Evolutionary conservation across 805 yeast species (phyloP), one percentile per base, ranked within the genome.

Genomic region (Starmerella roubikii): DNA sequence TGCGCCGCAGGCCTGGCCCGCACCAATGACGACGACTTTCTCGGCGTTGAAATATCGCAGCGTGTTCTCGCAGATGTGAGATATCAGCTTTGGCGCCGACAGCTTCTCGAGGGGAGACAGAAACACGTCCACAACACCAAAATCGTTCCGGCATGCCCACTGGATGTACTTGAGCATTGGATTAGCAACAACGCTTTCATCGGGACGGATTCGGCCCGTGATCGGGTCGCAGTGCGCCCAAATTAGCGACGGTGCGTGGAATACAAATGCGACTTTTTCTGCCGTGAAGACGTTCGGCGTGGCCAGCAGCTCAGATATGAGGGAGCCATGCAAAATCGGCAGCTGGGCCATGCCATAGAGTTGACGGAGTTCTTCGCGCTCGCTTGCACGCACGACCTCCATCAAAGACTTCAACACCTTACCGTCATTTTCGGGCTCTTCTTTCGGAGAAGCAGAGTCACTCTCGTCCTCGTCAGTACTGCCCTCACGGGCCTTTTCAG

Each of bases 201-300:
- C 68, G 13, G 85, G 66, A 46, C 82, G 83, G 27, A 88, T 71
- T 35, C 71, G 66, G 7, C 97, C 97, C 9, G 80, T 73, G 11
- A 47, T 41, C 0, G 94, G 82, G 55, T 84, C 85, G 29, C 77
- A 63, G 48, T 77, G 74, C 2, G 93, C 94, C 94, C 94, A 85
- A 6, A 91, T 69, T 42, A 84, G 86, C 6, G 95, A 82, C 3
- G 96, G 83, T 53, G 86, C 97, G 58, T 86, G 97, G 16, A 86
- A 73, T 6, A 82, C 56, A 8, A 88, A 62, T 9, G 85, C 61
- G 5, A 86, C 58, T 6, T 78, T 72, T n/a, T 72, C 69, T 28
- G 76, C 62, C 8, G 45, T 34, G 55, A 73, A 73, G 20, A 86
- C 69, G 39, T 73, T 69, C 10, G 83, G 76, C 12, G 86, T 70